Base-by-base conservation (phyloP, 106 monocot species). In the Dioscorea zingiberensis region DNA sequence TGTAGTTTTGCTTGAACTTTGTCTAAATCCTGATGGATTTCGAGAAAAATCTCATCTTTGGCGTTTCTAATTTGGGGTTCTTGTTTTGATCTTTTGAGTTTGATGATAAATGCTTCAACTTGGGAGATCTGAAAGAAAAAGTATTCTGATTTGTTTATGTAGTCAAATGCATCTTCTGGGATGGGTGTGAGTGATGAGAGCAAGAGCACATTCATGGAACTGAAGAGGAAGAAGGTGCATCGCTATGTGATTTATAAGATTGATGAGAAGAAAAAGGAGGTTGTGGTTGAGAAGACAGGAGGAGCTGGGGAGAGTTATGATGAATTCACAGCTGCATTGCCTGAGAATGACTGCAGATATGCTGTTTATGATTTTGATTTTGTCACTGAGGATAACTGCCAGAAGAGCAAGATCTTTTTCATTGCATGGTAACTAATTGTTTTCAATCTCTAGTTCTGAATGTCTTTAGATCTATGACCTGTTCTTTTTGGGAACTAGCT, bases 341-440 rank as follows among this genome's bases (percentile, higher is more conserved):
- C 76, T 58, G 76, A 53, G 58, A 76, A 76, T 57, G 76, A 76
- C 28, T 76, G 76, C 23, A 38, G 76, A 30, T 76, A 76, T 70
- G 76, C 70, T 49, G 64, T 76, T 1, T 76, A 70, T 55, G 76
- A 76, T 28, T 76, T 76, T 69, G 75, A 75, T 55, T 75, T 44
- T 60, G 74, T 74, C 51, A 74, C 74, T 51, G 59, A 67, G 68
- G 75, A 75, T 4, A 69, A 76, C 24, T 76, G 76, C 54, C 76
- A 76, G 57, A 76, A 76, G 69, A 76, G 76, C 76, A 69, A 76
- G 54, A 76, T 76, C 24, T 70, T 76, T 61, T 76, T 76, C 29
- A 76, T 76, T 49, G 56, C 76, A 47, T 76, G 76, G 76, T 65
- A n/a, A n/a, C n/a, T n/a, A n/a, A 58, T 63, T 69, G 13, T 29